Evolutionary conservation across 208 protist genomes (phyloP), one percentile per base, ranked within the genome.

Genomic region (Acanthamoeba lenticulata): DNA sequence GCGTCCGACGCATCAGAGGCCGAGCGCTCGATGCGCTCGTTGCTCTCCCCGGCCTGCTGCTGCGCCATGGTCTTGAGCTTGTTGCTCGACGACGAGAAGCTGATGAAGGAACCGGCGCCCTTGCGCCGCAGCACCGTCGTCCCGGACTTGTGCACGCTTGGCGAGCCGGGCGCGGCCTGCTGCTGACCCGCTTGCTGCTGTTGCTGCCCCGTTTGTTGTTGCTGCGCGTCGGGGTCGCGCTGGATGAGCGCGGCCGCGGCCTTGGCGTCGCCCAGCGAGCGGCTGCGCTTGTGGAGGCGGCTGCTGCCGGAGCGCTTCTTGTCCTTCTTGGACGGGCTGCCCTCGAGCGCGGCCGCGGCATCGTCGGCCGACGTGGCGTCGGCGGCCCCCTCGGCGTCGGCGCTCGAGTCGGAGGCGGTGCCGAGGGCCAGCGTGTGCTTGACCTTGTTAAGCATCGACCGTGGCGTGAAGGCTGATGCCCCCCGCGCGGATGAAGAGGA

Each of bases 251-350:
- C 44, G 4, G 36, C n/a, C 9, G 74, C 17, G 74, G 74, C 74
- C 74, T 85, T 85, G 74, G 74, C 74, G 74, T 85, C 74, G 74
- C 74, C 74, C 74, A 85, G 19, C 3, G 74, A 85, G 74, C 74
- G 74, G 74, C 74, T 85, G 1, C 74, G 74, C 74, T 85, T 85
- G 74, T 85, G 74, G n/a, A n/a, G n/a, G 67, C 67, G 67, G 67
- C 34, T 42, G 74, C 74, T 85, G 40, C 74, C 38, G 72, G 5
- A 15, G 21, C 74, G 74, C 74, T 24, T 44, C 74, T 85, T 44
- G 4, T 85, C 42, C 29, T 42, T 44, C 38, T 52, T 52, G 36
- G 17, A 5, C 24, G n/a, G 6, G 15, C 4, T 27, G 15, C 6
- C 40, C 6, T 38, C 36, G 27, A 6, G 17, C 21, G 34, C 65